These are phyloP conservation scores for Zygoascus ofunaensis DNA, from an alignment of 805 yeast genomes.

Conservation along the genomic window DNA sequence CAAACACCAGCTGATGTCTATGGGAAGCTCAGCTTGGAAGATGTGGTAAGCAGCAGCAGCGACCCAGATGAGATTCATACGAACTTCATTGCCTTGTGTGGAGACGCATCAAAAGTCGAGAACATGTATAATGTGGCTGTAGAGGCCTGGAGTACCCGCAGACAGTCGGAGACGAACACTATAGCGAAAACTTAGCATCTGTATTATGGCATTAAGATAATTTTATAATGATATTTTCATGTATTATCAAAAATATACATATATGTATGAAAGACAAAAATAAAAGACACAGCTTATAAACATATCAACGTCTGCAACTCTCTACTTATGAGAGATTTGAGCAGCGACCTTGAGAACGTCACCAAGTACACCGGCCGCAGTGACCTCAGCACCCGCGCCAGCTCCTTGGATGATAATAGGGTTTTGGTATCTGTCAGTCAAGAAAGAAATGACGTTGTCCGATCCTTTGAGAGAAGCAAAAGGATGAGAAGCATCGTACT, in stretches of 20 bases:
- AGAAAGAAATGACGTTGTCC: slow-evolving; percentile 88
- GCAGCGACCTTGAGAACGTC: slow-evolving; percentile 89
- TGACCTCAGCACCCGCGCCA: slow-evolving; percentile 71
- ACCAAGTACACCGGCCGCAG: slow-evolving; percentile 86
- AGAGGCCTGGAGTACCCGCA: slow-evolving; percentile 16
- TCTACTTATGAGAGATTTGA: slow-evolving; percentile 40
- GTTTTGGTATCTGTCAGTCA: slow-evolving; percentile 82
- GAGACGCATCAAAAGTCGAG: slow-evolving; percentile 39
- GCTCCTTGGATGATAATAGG: slow-evolving; percentile 98
- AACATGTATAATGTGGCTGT: slow-evolving; percentile 53
- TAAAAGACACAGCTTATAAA: too few relatives aligned
- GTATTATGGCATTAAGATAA: too few relatives aligned
- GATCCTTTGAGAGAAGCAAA: slow-evolving; percentile 94
- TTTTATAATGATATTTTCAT: too few relatives aligned
- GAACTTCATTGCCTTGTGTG: slow-evolving; percentile 55
- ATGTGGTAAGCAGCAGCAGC: neutral
- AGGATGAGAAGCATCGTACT: slow-evolving; percentile 84
- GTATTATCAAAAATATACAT: too few relatives aligned
- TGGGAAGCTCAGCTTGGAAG: too few relatives aligned
- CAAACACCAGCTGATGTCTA: too few relatives aligned
- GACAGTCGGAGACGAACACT: neutral
- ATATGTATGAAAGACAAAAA: too few relatives aligned
- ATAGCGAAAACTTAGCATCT: neutral
- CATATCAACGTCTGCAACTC: too few relatives aligned
- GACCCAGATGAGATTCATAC: slow-evolving; percentile 44